A percentile compares a stretch with the other conserved stretches of the same genome.
These are phyloP conservation scores for Acidomyces sp. DNA, from an alignment of 495 filamentous ascomycete genomes.

Conservation along the genomic window DNA sequence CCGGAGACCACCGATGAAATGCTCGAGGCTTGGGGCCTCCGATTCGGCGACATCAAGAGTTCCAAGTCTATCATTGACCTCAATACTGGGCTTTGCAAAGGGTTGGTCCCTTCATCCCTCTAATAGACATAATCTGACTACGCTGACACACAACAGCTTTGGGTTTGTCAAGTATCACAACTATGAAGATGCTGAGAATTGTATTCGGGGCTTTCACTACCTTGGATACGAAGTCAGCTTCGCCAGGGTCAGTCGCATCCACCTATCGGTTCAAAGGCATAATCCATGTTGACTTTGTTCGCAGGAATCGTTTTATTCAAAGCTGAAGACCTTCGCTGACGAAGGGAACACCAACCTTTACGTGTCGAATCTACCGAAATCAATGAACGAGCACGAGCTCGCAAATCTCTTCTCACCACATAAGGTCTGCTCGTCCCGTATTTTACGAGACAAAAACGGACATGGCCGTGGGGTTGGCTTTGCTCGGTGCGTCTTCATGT, in stretches of 20 bases:
- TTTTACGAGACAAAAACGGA: slow-evolving; percentile 76
- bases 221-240: slow-evolving; percentile 95
- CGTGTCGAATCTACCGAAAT: slow-evolving; percentile 83
- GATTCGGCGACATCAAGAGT: slow-evolving; percentile 82
- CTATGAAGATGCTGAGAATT: slow-evolving; percentile 78
- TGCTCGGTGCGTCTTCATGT: slow-evolving; percentile 56
- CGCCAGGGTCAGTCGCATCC: slow-evolving; percentile 51
- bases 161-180: slow-evolving; percentile 90
- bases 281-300: slow-evolving; percentile 12
- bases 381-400: slow-evolving; percentile 75
- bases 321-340: slow-evolving; percentile 84
- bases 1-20: slow-evolving; percentile 91
- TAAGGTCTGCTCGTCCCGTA: slow-evolving; percentile 77
- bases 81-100: slow-evolving; percentile 83
- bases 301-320: slow-evolving; percentile 89
- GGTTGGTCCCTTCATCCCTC: slow-evolving; percentile 40
- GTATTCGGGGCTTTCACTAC: slow-evolving; percentile 89
- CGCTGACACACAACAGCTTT: slow-evolving; percentile 44
- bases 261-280: background rate
- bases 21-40: slow-evolving; percentile 62
- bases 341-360: slow-evolving; percentile 86
- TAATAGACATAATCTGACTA: slow-evolving; percentile 20
- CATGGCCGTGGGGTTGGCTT: slow-evolving; percentile 95
- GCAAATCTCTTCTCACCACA: slow-evolving; percentile 69
- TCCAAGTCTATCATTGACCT: slow-evolving; percentile 97